phyloP scores from a whole-genome alignment of 257 asterid species.

The Plantago elongata region DNA sequence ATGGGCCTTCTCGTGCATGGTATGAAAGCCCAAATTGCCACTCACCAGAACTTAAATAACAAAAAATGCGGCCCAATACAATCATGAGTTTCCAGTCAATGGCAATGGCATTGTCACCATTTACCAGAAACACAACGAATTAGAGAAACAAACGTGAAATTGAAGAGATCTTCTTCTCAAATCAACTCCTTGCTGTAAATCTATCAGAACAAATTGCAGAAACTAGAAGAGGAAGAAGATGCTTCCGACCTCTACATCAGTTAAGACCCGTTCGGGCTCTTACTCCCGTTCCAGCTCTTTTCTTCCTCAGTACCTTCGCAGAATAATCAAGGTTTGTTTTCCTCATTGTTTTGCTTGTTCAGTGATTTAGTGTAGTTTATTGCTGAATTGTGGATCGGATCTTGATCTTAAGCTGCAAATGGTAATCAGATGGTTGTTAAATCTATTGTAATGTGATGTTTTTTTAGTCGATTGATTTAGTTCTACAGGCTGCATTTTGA shows the following conservation, averaged over 20 bases:
- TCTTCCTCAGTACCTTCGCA: conserved; percentile 84
- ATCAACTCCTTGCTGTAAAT: conserved; percentile 3
- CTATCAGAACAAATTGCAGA: conserved; percentile 18
- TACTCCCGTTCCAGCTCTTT: conserved; percentile 59
- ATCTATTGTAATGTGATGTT: no score
- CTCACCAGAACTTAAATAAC: no score
- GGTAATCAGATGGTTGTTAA: no score
- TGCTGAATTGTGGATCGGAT: conserved; percentile 35
- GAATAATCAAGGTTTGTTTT: conserved; percentile 75
- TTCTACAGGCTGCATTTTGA: no score
- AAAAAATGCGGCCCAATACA: no score
- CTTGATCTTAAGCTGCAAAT: conserved; percentile 16
- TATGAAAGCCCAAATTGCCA: no score
- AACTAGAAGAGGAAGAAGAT: conserved; percentile 31
- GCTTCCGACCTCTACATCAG: conserved; percentile 77
- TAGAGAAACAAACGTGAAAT: conserved; percentile 2
- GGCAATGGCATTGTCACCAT: background rate
- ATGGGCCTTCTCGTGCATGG: no score
- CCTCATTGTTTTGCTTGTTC: background rate
- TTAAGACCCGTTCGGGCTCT: conserved; percentile 63
- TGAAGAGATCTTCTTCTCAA: conserved; percentile 3
- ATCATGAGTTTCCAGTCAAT: no score
- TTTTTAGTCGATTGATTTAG: no score
- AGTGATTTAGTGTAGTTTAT: conserved; percentile 7
- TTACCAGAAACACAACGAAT: background rate